phyloP scores from a whole-genome alignment of 2,329 filamentous ascomycete species.

The Gaeumannomyces sp. region DNA sequence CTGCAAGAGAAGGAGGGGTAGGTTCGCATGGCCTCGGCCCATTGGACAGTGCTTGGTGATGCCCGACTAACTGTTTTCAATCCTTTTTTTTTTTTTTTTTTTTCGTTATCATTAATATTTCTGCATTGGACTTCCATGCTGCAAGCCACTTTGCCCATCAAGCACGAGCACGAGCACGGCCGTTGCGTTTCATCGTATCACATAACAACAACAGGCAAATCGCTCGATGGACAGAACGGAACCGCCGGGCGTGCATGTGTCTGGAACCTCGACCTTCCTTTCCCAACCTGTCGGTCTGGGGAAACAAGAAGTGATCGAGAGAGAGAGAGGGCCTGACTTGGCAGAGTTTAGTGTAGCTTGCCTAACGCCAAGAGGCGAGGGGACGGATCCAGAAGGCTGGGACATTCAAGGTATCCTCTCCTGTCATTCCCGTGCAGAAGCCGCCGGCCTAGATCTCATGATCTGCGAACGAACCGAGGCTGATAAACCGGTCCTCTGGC shows the following conservation, averaged over 20 bases:
- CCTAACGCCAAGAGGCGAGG: too few relatives aligned
- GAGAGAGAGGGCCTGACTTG: too few relatives aligned
- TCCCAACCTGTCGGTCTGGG: neutral
- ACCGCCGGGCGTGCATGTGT: too few relatives aligned
- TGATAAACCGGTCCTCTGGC: neutral
- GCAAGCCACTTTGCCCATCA: too few relatives aligned
- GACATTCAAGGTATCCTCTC: too few relatives aligned
- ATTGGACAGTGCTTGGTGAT: slow-evolving; percentile 3
- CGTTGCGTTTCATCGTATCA: too few relatives aligned
- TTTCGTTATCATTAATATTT: neutral
- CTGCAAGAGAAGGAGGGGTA: neutral
- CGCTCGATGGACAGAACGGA: too few relatives aligned
- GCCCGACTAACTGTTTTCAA: neutral
- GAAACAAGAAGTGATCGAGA: neutral
- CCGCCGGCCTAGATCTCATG: neutral
- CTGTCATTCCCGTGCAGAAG: too few relatives aligned
- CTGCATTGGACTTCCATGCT: neutral
- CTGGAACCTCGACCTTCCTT: neutral
- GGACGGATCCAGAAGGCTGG: neutral
- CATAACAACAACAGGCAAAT: too few relatives aligned
- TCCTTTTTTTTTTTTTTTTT: slow-evolving; percentile 1
- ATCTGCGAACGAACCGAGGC: neutral
- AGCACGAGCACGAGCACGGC: too few relatives aligned
- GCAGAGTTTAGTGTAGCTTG: too few relatives aligned
- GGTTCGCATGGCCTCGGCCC: neutral